Evolutionary conservation across 306 rosid species (phyloP), one percentile per base, ranked within the genome.

Genomic region (Potentilla sterilis): DNA sequence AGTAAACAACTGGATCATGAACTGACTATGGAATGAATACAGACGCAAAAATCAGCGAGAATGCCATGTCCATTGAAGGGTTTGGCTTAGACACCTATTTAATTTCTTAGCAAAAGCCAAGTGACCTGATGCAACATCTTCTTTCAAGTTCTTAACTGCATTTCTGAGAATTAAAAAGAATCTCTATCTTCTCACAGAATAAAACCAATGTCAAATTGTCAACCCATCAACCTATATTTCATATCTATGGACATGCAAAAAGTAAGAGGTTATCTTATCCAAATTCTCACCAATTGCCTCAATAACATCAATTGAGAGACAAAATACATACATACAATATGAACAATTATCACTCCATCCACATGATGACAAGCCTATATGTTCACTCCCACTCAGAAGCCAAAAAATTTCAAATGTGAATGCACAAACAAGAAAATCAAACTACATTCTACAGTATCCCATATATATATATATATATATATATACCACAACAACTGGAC

Each of bases 101-200:
- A 55, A 37, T 37, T 71, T 64, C 16, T 46, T 44, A 67, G 55
- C 15, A 66, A 57, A 66, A n/a, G 16, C 11, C 28, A 63, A 32
- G n/a, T 43, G 18, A 32, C 37, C 48, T 4, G 51, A 75, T 48
- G 61, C 72, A 48, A 48, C 62, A 51, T 59, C 68, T 48, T 7
- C 19, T 37, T n/a, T 61, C 37, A 10, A 59, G n/a, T 40, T 48
- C 51, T 62, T 70, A 5, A 51, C 7, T 15, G 28, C 67, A 42
- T 73, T n/a, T 57, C 40, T 49, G 52, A 32, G 12, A n/a, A 42
- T 44, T 41, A 70, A 48, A 66, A 9, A 4, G 42, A 69, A 32
- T 47, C 47, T 43, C 54, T 64, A 64, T 46, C 41, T 71, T 66
- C n/a, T 55, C 55, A 72, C 13, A 16, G 75, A 44, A 58, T 21